A percentile compares a stretch with the other conserved stretches of the same genome.
These are phyloP conservation scores for Lentinula raphanica DNA, from an alignment of 768 basidiomycete genomes.

Conservation along the genomic window DNA sequence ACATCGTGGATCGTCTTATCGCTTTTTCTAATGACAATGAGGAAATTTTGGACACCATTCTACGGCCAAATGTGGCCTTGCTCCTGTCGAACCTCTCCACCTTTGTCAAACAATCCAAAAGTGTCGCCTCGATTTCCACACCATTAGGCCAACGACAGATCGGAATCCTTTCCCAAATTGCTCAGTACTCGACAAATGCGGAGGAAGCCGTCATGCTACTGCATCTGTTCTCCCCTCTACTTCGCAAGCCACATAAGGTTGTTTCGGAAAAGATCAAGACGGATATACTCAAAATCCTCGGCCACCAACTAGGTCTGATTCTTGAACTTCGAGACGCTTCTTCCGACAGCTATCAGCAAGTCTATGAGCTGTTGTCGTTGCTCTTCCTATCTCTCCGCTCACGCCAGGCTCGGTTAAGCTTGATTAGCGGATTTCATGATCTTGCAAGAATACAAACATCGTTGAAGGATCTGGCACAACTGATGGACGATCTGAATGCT, in stretches of 20 bases:
- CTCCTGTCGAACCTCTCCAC: slow-evolving; percentile 69
- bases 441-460: slow-evolving; percentile 40
- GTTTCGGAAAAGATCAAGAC: slow-evolving; percentile 85
- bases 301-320: slow-evolving; percentile 60
- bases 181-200: slow-evolving; percentile 65
- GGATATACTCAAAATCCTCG: slow-evolving; percentile 70
- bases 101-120: slow-evolving; percentile 61
- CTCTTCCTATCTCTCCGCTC: slow-evolving; percentile 76
- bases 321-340: slow-evolving; percentile 47
- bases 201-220: slow-evolving; percentile 71
- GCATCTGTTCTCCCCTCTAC: slow-evolving; percentile 67
- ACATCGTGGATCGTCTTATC: slow-evolving; percentile 74
- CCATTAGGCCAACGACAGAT: slow-evolving; percentile 81
- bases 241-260: slow-evolving; percentile 69
- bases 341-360: slow-evolving; percentile 41
- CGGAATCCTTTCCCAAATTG: slow-evolving; percentile 70
- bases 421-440: slow-evolving; percentile 60
- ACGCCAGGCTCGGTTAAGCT: slow-evolving; percentile 61
- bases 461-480: slow-evolving; percentile 42
- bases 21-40: slow-evolving; percentile 47
- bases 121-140: slow-evolving; percentile 42
- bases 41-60: slow-evolving; percentile 42
- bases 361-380: slow-evolving; percentile 63
- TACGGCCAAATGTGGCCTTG: slow-evolving; percentile 65
- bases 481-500: slow-evolving; percentile 74